Evolutionary conservation across 2,329 filamentous ascomycete species (phyloP).

Genomic region (Aspergillus neoniger): DNA sequence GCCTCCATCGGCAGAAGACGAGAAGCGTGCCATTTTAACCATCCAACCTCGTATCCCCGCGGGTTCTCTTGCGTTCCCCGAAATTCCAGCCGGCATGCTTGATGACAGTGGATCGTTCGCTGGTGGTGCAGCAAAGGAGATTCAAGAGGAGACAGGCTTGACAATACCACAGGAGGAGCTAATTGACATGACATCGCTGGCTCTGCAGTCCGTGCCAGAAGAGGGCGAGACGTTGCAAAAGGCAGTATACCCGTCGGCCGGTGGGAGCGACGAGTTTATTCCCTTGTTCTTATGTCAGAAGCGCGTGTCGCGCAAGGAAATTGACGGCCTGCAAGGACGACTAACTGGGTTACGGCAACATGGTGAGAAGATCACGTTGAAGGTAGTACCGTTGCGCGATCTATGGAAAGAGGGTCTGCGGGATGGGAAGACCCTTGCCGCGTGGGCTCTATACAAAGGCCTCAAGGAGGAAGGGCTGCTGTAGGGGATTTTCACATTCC

Average conservation of each 20-base stretch:
- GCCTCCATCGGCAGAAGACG: constrained; percentile 39
- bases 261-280: constrained; percentile 62
- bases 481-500: constrained; percentile 13
- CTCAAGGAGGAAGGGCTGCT: constrained; percentile 52
- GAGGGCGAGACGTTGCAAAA: constrained; percentile 46
- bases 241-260: constrained; percentile 56
- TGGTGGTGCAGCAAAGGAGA: constrained; percentile 59
- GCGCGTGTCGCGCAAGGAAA: constrained; percentile 48
- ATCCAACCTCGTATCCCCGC: constrained; percentile 60
- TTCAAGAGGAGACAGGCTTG: constrained; percentile 60
- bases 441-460: constrained; percentile 57
- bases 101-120: constrained; percentile 57
- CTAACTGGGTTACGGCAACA: constrained; percentile 57
- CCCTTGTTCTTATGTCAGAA: constrained; percentile 60
- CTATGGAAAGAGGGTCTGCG: constrained; percentile 57
- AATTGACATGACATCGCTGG: constrained; percentile 56
- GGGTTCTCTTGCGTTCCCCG: constrained; percentile 55
- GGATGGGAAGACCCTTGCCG: constrained; percentile 59
- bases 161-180: constrained; percentile 52
- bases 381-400: constrained; percentile 53
- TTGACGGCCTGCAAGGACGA: constrained; percentile 54
- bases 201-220: constrained; percentile 33
- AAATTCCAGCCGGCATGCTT: constrained; percentile 64
- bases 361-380: constrained; percentile 62
- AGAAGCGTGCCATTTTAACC: constrained; percentile 56